These are phyloP conservation scores for Naganishia liquefaciens DNA, from an alignment of 1,284 basidiomycete genomes.

Conservation along the genomic window DNA sequence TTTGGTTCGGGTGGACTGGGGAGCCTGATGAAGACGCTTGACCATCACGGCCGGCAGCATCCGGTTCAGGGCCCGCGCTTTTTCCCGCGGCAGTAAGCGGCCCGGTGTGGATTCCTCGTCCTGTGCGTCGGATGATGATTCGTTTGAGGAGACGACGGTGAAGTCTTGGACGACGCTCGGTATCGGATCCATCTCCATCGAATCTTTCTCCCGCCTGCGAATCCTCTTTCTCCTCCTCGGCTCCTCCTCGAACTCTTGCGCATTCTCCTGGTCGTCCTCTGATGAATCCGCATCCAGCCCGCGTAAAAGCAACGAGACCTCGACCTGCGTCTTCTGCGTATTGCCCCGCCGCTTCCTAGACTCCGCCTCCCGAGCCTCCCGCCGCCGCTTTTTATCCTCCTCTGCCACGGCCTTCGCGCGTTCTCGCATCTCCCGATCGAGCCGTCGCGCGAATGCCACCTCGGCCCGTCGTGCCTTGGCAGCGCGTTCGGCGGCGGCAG, in stretches of 20 bases:
- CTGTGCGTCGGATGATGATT: background rate
- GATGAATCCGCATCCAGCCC: too few species aligned
- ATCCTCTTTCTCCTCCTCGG: conserved; percentile 3
- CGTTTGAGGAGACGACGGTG: background rate
- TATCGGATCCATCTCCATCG: background rate
- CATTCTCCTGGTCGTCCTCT: too few species aligned
- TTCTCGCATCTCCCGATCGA: conserved; percentile 37
- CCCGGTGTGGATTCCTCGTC: background rate
- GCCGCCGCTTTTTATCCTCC: conserved; percentile 39
- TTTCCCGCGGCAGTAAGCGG: conserved; percentile 4
- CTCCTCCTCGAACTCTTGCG: background rate
- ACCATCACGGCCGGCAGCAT: conserved; percentile 34
- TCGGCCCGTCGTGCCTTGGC: background rate
- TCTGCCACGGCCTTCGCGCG: conserved; percentile 41
- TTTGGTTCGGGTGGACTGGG: background rate
- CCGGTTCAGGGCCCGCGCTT: conserved; percentile 22
- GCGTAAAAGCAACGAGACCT: background rate
- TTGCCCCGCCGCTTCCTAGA: background rate
- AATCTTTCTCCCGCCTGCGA: background rate
- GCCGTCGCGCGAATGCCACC: conserved; percentile 6
- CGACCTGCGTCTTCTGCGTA: background rate
- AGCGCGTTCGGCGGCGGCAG: conserved; percentile 29
- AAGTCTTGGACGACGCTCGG: background rate
- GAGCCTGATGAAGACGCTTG: conserved; percentile 12
- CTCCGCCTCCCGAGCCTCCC: conserved; percentile 32